phyloP scores from a whole-genome alignment of 495 filamentous ascomycete genomes.

The Cercophora samala region DNA sequence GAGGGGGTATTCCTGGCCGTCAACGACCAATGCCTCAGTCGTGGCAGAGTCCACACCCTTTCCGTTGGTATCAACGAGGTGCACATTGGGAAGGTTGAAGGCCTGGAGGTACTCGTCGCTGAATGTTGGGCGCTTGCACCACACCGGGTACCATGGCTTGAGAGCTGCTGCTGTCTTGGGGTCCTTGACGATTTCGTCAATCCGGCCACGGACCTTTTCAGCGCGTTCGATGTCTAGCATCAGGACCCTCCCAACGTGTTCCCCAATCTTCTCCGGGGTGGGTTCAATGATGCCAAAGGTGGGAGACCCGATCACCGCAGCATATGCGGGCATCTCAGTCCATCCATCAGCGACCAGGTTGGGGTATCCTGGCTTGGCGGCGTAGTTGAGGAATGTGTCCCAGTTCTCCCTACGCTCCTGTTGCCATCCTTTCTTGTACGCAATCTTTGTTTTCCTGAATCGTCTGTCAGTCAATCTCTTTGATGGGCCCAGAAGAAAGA shows the following conservation, averaged over 20 bases:
- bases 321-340: conserved; percentile 34
- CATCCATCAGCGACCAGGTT: conserved; percentile 45
- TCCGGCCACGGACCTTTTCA: conserved; percentile 35
- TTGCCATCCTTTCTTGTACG: conserved; percentile 45
- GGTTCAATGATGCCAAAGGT: conserved; percentile 26
- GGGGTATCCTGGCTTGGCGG: conserved; percentile 16
- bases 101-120: conserved; percentile 46
- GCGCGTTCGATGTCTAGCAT: conserved; percentile 25
- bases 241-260: conserved; percentile 33
- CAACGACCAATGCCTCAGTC: conserved; percentile 36
- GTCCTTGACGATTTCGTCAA: conserved; percentile 44
- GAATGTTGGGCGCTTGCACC: conserved; percentile 49
- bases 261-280: conserved; percentile 35
- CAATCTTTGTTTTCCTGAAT: conserved; percentile 35
- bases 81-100: conserved; percentile 45
- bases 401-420: conserved; percentile 38
- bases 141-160: conserved; percentile 44
- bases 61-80: conserved; percentile 55
- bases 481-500: not conserved
- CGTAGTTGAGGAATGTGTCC: conserved; percentile 29
- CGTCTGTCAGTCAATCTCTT: not conserved
- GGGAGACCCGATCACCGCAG: conserved; percentile 30
- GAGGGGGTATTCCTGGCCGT: conserved; percentile 39
- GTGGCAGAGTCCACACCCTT: conserved; percentile 45
- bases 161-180: conserved; percentile 42